These are phyloP conservation scores for Ogataea haglerorum DNA, from an alignment of 805 yeast genomes.

Conservation along the genomic window DNA sequence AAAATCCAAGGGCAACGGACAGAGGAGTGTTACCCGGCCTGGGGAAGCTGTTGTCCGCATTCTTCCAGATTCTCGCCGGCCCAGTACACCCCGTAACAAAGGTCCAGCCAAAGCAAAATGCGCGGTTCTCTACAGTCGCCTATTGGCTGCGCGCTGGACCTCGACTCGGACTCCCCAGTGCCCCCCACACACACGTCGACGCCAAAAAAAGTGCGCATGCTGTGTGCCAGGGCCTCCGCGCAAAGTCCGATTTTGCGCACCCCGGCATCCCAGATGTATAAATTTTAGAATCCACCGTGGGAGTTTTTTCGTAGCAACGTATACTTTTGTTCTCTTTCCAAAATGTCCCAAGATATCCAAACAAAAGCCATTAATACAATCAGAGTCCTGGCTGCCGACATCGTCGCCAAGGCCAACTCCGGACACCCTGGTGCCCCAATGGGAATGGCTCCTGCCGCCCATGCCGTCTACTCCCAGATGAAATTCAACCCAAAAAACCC, in stretches of 20 bases:
- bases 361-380: constrained; percentile 78
- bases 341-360: constrained; percentile 54
- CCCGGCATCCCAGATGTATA: constrained; percentile 3
- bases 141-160: background rate
- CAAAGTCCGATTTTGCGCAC: constrained; percentile 9
- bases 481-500: constrained; percentile 89
- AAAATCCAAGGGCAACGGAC: background rate
- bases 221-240: background rate
- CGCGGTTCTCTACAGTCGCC: background rate
- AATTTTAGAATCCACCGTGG: background rate
- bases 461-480: constrained; percentile 76
- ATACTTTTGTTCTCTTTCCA: constrained; percentile 7
- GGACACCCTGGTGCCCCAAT: constrained; percentile 99
- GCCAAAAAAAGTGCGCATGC: background rate
- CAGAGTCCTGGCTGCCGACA: constrained; percentile 85
- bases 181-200: background rate
- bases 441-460: constrained; percentile 96
- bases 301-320: constrained; percentile 9
- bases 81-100: constrained; percentile 4
- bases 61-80: background rate
- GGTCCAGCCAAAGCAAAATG: background rate
- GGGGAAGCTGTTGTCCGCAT: background rate
- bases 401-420: constrained; percentile 82
- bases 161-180: background rate
- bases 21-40: constrained; percentile 9